Percentiles rank a stretch among this genome's conserved stretches.
These are phyloP conservation scores for Geotrichum phurueaensis DNA, from an alignment of 1,139 yeast genomes.

Conservation along the genomic window DNA sequence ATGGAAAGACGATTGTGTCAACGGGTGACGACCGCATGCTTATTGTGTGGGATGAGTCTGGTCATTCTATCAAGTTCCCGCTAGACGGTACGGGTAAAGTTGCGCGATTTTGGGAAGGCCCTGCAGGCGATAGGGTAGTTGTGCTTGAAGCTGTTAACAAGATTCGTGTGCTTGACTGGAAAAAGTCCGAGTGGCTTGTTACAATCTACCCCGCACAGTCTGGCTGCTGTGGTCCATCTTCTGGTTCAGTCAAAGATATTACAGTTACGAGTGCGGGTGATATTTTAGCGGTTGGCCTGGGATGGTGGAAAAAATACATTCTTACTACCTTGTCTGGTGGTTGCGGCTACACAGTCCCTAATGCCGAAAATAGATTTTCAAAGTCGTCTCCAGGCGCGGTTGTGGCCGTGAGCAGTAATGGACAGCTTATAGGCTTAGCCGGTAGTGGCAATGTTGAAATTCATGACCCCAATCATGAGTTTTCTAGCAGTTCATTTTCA, in stretches of 20 bases:
- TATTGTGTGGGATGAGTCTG: constrained; percentile 29
- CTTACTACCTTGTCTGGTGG: constrained; percentile 26
- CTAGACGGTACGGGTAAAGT: constrained; percentile 28
- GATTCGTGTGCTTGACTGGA: constrained; percentile 34
- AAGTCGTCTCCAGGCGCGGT: constrained; percentile 2
- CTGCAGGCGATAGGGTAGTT: constrained; percentile 32
- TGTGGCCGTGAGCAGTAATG: constrained; percentile 3
- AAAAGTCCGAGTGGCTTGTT: constrained; percentile 31
- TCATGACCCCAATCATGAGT: constrained; percentile 10
- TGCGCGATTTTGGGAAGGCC: constrained; percentile 35
- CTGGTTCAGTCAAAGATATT: constrained; percentile 27
- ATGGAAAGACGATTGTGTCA: constrained; percentile 30
- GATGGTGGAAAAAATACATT: constrained; percentile 35
- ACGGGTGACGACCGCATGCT: constrained; percentile 34
- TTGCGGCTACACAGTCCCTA: constrained; percentile 28
- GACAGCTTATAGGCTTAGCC: constrained; percentile 9
- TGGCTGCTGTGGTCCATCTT: constrained; percentile 22
- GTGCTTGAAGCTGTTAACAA: constrained; percentile 34
- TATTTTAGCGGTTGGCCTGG: constrained; percentile 34
- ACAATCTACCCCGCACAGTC: constrained; percentile 31
- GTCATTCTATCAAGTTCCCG: constrained; percentile 20
- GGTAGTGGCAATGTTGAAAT: constrained; percentile 2
- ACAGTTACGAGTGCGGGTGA: constrained; percentile 26
- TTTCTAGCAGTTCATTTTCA: background rate
- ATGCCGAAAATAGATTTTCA: constrained; percentile 20